A percentile compares a stretch with the other conserved stretches of the same genome.
These are phyloP conservation scores for Colletotrichum scovillei DNA, from an alignment of 2,329 filamentous ascomycete genomes.

Conservation along the genomic window DNA sequence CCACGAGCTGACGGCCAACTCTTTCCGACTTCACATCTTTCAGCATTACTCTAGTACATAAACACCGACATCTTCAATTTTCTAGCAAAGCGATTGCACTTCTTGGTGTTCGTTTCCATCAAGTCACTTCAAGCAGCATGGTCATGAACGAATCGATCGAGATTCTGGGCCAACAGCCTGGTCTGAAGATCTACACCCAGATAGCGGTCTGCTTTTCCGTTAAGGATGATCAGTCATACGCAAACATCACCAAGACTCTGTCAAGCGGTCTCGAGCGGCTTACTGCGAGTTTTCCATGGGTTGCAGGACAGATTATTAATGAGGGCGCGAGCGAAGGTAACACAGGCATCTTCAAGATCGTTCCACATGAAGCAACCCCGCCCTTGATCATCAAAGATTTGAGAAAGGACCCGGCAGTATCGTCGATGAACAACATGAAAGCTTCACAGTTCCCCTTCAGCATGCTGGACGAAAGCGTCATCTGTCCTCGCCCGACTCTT, in stretches of 20 bases:
- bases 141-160: conserved; percentile 44
- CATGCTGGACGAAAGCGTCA: conserved; percentile 58
- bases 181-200: conserved; percentile 58
- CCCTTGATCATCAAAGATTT: conserved; percentile 56
- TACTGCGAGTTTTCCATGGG: conserved; percentile 55
- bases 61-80: too few species aligned
- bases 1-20: too few species aligned
- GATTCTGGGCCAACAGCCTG: conserved; percentile 53
- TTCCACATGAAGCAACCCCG: conserved; percentile 44
- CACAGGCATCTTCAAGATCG: conserved; percentile 53
- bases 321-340: conserved; percentile 43
- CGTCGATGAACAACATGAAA: conserved; percentile 51
- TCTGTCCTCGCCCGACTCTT: conserved; percentile 43
- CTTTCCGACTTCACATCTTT: too few species aligned
- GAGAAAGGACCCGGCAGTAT: conserved; percentile 45
- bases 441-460: conserved; percentile 54
- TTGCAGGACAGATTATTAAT: conserved; percentile 56
- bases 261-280: conserved; percentile 51
- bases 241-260: conserved; percentile 45
- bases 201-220: conserved; percentile 53
- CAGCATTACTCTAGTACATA: too few species aligned
- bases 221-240: conserved; percentile 36
- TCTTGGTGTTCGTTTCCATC: too few species aligned
- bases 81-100: too few species aligned
- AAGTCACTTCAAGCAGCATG: not conserved